A percentile compares a stretch with the other conserved stretches of the same genome.
phyloP scores from a whole-genome alignment of 768 basidiomycete species.

The Hypholoma sublateritium region DNA sequence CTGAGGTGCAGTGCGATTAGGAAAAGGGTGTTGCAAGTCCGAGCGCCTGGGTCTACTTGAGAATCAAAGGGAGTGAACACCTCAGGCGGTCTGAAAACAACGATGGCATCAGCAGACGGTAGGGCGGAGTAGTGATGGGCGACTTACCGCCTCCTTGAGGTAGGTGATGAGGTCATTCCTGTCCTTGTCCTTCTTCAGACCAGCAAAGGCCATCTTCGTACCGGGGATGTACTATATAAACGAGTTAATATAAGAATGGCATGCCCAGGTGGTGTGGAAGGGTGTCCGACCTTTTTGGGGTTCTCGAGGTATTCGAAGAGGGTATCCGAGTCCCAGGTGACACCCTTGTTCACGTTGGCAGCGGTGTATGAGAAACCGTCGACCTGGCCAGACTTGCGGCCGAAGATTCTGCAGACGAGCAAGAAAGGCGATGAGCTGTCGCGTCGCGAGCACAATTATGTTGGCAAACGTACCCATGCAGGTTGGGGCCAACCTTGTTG shows the following conservation, averaged over 20 bases:
- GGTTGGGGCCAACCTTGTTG: slow-evolving; percentile 93
- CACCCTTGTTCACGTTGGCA: slow-evolving; percentile 94
- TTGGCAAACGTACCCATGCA: slow-evolving; percentile 70
- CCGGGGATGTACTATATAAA: slow-evolving; percentile 81
- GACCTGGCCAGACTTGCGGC: slow-evolving; percentile 83
- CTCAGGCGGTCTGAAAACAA: slow-evolving; percentile 22
- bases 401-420: slow-evolving; percentile 60
- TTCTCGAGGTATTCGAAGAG: slow-evolving; percentile 95
- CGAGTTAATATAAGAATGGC: not conserved
- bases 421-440: slow-evolving; percentile 10
- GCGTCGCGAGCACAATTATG: not conserved
- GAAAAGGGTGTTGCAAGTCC: slow-evolving; percentile 6
- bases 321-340: slow-evolving; percentile 84
- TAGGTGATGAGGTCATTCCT: slow-evolving; percentile 90
- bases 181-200: slow-evolving; percentile 98
- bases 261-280: not conserved
- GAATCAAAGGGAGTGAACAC: not conserved
- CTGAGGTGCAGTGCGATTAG: not conserved
- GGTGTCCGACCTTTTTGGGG: slow-evolving; percentile 83
- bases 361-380: slow-evolving; percentile 90
- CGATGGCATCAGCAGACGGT: not conserved
- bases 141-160: slow-evolving; percentile 72
- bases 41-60: not conserved
- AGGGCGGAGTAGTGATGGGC: not conserved
- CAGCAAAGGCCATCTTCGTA: slow-evolving; percentile 98